Evolutionary conservation across 2,329 filamentous ascomycete genomes (phyloP).

Genomic region (Hypoxylon sp.): DNA sequence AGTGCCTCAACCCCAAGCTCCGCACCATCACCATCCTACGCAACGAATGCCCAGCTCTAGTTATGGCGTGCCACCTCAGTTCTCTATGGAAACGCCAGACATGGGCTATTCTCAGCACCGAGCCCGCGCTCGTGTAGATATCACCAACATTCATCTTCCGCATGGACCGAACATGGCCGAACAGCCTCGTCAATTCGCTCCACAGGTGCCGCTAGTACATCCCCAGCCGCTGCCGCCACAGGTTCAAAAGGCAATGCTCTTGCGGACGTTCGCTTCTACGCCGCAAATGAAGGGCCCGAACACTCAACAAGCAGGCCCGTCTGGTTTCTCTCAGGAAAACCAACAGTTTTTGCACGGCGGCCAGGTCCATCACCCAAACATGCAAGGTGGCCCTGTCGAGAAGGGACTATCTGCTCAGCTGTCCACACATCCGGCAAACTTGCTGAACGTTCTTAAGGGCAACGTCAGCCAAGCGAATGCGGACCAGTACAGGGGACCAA

Average conservation of each 20-base stretch:
- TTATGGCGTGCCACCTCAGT: conserved; percentile 62
- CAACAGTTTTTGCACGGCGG: conserved; percentile 23
- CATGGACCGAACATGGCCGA: conserved; percentile 34
- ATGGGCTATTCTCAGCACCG: conserved; percentile 41
- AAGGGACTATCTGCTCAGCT: conserved; percentile 39
- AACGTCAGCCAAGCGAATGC: conserved; percentile 44
- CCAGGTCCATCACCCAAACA: conserved; percentile 36
- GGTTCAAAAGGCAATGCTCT: conserved; percentile 65
- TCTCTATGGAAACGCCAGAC: conserved; percentile 56
- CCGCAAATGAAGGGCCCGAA: conserved; percentile 50
- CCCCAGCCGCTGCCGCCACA: conserved; percentile 67
- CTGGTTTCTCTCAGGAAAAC: conserved; percentile 41
- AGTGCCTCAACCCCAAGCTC: conserved; percentile 65
- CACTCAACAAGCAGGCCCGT: conserved; percentile 27
- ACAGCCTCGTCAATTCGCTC: conserved; percentile 48
- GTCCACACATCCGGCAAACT: conserved; percentile 47
- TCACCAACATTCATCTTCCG: conserved; percentile 44
- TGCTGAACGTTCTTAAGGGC: conserved; percentile 58
- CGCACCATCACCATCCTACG: conserved; percentile 66
- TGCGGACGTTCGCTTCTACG: conserved; percentile 54
- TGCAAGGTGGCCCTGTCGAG: conserved; percentile 29
- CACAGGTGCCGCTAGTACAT: conserved; percentile 53
- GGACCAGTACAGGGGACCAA: conserved; percentile 28
- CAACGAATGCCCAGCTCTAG: conserved; percentile 60
- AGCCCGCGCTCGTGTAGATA: conserved; percentile 45